Evolutionary conservation across 768 basidiomycete genomes (phyloP), one percentile per base, ranked within the genome.

Genomic region (Leucogyrophana mollusca): DNA sequence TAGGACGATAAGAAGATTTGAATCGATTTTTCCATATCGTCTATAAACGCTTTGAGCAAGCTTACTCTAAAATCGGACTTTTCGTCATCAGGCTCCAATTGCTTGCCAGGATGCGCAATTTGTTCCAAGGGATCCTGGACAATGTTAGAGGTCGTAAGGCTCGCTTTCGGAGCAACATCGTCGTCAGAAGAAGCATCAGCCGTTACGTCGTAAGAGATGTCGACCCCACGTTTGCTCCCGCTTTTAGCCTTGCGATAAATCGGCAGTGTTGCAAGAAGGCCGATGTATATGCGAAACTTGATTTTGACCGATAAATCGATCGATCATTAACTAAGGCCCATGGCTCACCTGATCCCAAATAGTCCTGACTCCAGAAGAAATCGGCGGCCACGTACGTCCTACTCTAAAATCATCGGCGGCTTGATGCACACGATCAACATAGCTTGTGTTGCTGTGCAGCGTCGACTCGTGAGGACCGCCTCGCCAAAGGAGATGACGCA

Each of bases 1-100:
- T 83, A 77, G 2, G 84, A 85, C 2, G 85, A 83, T 48, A 91
- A 67, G 62, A 89, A 91, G 11, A 87, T 70, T 49, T 72, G 80
- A 52, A 84, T 65, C 27, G 71, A 62, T n/a, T 60, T 62, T 49
- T 81, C 84, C 6, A 87, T 83, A 44, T 87, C 73, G 24, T 76
- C 64, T 44, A 89, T 55, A 59, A 91, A 91, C 2, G 64, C 56
- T 3, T 69, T 56, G 47, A 82, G 65, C 58, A 67, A 49, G 4
- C 43, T 45, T 10, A 44, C 42, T 36, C 57, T 54, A 16, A 41
- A 18, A 4, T 46, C 50, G 5, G 50, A 49, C 14, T 37, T 21
- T 16, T 56, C 55, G 5, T 45, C 40, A 36, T 23, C 40, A 1
- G 58, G 65, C 38, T 60, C 58, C 18, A 67, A 53, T 14, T 53